A percentile compares a stretch with the other conserved stretches of the same genome.
phyloP scores from a whole-genome alignment of 495 filamentous ascomycete genomes.

The Melanomma pulvis-pyrius region DNA sequence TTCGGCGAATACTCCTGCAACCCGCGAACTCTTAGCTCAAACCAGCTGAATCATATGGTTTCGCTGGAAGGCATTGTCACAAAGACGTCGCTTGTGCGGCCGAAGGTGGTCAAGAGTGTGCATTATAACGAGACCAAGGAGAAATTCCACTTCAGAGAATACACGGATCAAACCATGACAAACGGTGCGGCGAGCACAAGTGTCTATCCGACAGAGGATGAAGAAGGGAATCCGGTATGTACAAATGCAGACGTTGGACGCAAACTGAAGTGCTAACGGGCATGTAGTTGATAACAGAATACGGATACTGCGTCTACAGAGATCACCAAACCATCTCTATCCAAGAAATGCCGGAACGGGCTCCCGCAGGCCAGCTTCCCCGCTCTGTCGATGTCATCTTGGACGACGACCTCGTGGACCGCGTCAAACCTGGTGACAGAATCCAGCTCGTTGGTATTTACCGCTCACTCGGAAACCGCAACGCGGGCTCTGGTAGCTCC shows the following conservation, averaged over 20 bases:
- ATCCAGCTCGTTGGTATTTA: slow-evolving; percentile 96
- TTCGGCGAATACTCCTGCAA: slow-evolving; percentile 96
- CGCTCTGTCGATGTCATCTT: slow-evolving; percentile 96
- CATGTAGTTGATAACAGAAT: slow-evolving; percentile 79
- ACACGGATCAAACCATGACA: slow-evolving; percentile 96
- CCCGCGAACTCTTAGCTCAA: slow-evolving; percentile 84
- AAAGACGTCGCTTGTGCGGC: slow-evolving; percentile 89
- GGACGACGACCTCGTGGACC: slow-evolving; percentile 95
- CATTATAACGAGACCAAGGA: slow-evolving; percentile 87
- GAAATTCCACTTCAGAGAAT: slow-evolving; percentile 81
- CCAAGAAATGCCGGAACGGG: slow-evolving; percentile 98
- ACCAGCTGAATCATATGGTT: slow-evolving; percentile 91
- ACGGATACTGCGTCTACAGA: slow-evolving; percentile 91
- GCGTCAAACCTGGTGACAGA: slow-evolving; percentile 91
- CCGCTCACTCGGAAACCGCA: slow-evolving; percentile 89
- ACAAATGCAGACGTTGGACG: slow-evolving; percentile 21
- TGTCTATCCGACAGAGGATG: slow-evolving; percentile 94
- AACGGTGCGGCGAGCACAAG: slow-evolving; percentile 82
- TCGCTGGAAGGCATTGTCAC: slow-evolving; percentile 98
- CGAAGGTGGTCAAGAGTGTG: slow-evolving; percentile 96
- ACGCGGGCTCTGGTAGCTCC: slow-evolving; percentile 80
- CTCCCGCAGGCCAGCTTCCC: slow-evolving; percentile 92
- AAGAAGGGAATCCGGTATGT: slow-evolving; percentile 68
- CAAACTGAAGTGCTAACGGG: slow-evolving; percentile 1
- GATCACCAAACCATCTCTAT: slow-evolving; percentile 98